These are phyloP conservation scores for Rauvolfia tetraphylla DNA, from an alignment of 257 asterid genomes.

Conservation along the genomic window DNA sequence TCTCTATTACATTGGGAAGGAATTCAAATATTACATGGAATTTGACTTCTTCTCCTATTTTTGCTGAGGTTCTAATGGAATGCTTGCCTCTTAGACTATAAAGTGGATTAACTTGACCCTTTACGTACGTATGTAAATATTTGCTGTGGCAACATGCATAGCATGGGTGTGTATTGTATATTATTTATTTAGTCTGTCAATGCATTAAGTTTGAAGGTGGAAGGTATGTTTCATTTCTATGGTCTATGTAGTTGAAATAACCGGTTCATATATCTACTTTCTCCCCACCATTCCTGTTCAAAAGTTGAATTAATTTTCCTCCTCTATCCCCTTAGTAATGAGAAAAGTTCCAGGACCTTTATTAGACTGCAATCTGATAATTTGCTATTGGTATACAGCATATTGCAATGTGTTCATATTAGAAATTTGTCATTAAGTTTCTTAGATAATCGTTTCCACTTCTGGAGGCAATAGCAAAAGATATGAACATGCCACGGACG, in stretches of 20 bases:
- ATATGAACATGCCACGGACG: neutral
- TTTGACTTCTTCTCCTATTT: neutral
- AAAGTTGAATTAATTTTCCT: neutral
- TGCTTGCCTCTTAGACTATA: neutral
- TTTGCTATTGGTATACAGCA: neutral
- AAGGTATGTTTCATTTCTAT: no score
- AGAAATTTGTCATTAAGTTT: neutral
- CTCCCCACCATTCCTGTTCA: no score
- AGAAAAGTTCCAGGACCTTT: neutral
- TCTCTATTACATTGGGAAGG: neutral
- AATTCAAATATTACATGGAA: neutral
- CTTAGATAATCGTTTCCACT: neutral
- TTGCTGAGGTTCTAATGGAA: neutral
- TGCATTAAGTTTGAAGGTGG: no score
- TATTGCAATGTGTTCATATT: neutral
- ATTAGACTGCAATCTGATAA: neutral
- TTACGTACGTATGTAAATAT: no score
- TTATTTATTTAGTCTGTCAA: no score
- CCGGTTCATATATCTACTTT: no score
- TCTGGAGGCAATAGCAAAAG: neutral
- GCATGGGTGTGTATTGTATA: no score
- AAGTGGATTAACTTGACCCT: neutral
- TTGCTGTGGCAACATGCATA: no score
- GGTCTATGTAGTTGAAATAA: no score
- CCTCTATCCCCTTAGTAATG: neutral